A percentile compares a stretch with the other conserved stretches of the same genome.
Evolutionary conservation across 306 rosid genomes (phyloP).

Genomic region (Calophaca sinica): DNA sequence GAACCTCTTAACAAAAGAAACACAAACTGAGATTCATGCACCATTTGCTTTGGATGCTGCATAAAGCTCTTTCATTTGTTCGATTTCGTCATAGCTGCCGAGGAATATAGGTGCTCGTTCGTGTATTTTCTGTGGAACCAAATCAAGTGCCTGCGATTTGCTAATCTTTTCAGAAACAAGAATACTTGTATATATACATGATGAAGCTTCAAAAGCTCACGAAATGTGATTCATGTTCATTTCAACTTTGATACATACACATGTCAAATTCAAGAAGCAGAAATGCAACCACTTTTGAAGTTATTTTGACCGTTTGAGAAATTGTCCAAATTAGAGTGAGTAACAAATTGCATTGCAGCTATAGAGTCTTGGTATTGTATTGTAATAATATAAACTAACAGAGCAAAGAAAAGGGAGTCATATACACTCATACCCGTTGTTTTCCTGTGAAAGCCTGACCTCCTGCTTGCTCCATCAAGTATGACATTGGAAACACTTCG

Average conservation of each 20-base stretch:
- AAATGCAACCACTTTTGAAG: neutral
- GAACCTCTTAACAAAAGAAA: neutral
- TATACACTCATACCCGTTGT: constrained; percentile 61
- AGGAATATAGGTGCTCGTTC: constrained; percentile 85
- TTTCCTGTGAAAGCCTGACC: constrained; percentile 96
- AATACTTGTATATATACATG: neutral
- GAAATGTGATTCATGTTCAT: constrained; percentile 5
- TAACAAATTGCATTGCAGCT: too few relatives aligned
- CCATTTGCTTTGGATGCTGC: constrained; percentile 52
- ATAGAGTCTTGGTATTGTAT: neutral
- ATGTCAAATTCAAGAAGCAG: constrained; percentile 32
- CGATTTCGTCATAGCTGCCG: constrained; percentile 87
- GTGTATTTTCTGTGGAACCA: constrained; percentile 75
- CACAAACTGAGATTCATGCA: constrained; percentile 39
- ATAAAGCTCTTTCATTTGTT: constrained; percentile 75
- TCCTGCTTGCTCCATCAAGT: constrained; percentile 94
- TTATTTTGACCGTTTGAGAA: neutral
- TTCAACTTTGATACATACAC: neutral
- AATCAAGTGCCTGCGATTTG: constrained; percentile 75
- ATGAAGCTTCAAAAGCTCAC: neutral
- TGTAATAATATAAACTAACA: neutral
- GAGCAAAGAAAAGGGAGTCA: neutral
- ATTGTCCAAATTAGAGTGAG: neutral
- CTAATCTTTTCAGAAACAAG: constrained; percentile 10
- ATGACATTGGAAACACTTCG: constrained; percentile 97